These are phyloP conservation scores for Apocynum venetum DNA, from an alignment of 257 asterid species.

Conservation along the genomic window DNA sequence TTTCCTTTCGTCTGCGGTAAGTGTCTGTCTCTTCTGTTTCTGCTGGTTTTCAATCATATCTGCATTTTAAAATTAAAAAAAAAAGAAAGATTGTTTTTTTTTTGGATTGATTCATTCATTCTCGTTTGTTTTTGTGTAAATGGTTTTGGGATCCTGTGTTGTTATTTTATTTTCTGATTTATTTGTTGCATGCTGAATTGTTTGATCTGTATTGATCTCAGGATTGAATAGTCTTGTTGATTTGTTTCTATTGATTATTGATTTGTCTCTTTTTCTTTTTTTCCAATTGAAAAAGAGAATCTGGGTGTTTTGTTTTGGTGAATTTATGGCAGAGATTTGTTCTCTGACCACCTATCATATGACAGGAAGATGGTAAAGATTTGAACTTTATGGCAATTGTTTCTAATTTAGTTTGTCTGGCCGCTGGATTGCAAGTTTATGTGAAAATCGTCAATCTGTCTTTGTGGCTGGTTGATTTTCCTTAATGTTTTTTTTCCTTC, in stretches of 20 bases:
- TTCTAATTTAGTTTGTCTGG: not conserved
- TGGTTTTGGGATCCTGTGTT: not conserved
- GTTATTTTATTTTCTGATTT: not conserved
- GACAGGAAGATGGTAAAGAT: not conserved
- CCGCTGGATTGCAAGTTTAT: not conserved
- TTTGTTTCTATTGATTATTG: not conserved
- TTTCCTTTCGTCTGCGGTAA: conserved; percentile 7
- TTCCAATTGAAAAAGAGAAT: not conserved
- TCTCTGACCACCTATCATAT: not conserved
- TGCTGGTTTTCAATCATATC: conserved; percentile 7
- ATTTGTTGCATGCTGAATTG: not conserved
- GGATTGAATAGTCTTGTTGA: conserved; percentile 19
- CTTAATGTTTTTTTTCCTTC: not conserved
- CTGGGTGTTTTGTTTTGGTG: conserved; percentile 2
- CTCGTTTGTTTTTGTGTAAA: not conserved
- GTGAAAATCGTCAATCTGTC: not conserved
- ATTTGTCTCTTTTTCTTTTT: not conserved
- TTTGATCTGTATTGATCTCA: conserved; percentile 41
- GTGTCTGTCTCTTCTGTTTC: not conserved
- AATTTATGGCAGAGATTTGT: conserved; percentile 7
- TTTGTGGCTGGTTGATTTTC: not conserved
- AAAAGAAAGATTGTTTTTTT: not conserved
- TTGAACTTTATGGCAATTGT: conserved; percentile 1
- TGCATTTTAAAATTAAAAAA: conserved; percentile 7
- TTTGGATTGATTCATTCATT: not conserved